Conservation (phyloP, 352 stramenopile species). For the Phytophthora idaei region DNA sequence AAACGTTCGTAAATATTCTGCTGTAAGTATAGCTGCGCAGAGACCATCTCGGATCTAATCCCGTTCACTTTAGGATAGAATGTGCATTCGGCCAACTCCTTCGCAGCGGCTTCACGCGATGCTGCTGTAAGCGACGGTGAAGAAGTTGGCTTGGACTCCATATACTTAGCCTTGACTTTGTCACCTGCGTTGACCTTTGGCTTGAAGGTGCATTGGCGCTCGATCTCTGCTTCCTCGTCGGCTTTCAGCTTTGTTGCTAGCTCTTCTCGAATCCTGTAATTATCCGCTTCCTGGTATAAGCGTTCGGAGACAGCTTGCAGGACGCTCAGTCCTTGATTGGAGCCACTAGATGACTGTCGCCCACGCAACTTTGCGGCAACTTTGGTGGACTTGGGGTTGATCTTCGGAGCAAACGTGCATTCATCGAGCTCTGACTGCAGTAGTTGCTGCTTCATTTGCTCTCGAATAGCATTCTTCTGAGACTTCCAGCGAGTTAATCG, state of each 20-base stretch:
- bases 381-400: conserved; percentile 80
- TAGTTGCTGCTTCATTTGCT: conserved; percentile 84
- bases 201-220: conserved; percentile 79
- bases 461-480: conserved; percentile 74
- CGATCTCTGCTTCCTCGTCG: conserved; percentile 72
- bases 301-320: conserved; percentile 62
- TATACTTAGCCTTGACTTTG: conserved; percentile 83
- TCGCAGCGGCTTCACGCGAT: conserved; percentile 59
- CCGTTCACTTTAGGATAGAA: conserved; percentile 82
- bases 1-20: conserved; percentile 88
- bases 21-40: conserved; percentile 82
- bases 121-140: conserved; percentile 54
- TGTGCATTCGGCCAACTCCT: conserved; percentile 77
- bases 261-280: conserved; percentile 76
- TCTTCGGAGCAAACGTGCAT: conserved; percentile 77
- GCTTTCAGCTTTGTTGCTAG: conserved; percentile 64
- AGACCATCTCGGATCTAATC: conserved; percentile 79
- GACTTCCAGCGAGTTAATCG: conserved; percentile 81
- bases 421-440: conserved; percentile 75
- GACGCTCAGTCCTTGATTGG: conserved; percentile 28
- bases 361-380: conserved; percentile 65
- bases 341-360: conserved; percentile 30
- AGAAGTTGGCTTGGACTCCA: conserved; percentile 43
- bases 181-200: conserved; percentile 69
- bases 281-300: conserved; percentile 78